Evolutionary conservation across 352 stramenopile genomes (phyloP), one percentile per base, ranked within the genome.

Genomic region (Thraustochytrium striatum): DNA sequence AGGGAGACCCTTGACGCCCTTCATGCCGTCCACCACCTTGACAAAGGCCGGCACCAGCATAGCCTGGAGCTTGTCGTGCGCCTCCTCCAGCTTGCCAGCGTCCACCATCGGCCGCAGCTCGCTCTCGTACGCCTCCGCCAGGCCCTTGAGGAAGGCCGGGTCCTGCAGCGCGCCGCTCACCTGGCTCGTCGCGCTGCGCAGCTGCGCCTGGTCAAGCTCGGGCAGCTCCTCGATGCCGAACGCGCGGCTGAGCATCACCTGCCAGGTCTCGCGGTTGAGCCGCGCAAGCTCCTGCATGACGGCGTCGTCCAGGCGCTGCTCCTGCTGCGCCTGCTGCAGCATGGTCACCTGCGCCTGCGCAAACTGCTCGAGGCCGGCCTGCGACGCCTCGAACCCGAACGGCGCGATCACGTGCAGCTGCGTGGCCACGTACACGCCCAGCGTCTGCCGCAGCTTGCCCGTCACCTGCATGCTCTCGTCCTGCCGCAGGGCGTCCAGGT

Each of bases 31-130:
- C 28, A 81, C 13, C 58, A 79, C 72, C 13, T 69, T 69, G 3
- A 69, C 41, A 61, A 81, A 81, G 41, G 30, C 55, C 35, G 72
- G 72, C 0, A 79, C 21, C 9, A 82, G 16, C 1, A 35, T 32
- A 7, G 81, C 72, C 72, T 81, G 65, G 62, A 81, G 58, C 72
- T 81, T 81, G 38, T 81, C 72, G 39, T 33, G 16, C 16, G 72
- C 72, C 1, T 50, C 1, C 28, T 79, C 57, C 7, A 39, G 3
- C 52, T 79, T 79, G 25, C 43, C 62, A 11, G 28, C 35, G 3
- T 39, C 62, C 0, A 52, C 16, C 8, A 81, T 30, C 13, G 57
- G n/a, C 62, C 81, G 21, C 38, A 79, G 36, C 28, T 79, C 62
- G 35, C 11, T 72, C 30, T 79, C 61, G 62, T 52, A 72, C 1